Percentiles rank a stretch among this genome's conserved stretches.
Evolutionary conservation across 345 rosid genomes (phyloP).

Genomic region (Acer yangbiense): DNA sequence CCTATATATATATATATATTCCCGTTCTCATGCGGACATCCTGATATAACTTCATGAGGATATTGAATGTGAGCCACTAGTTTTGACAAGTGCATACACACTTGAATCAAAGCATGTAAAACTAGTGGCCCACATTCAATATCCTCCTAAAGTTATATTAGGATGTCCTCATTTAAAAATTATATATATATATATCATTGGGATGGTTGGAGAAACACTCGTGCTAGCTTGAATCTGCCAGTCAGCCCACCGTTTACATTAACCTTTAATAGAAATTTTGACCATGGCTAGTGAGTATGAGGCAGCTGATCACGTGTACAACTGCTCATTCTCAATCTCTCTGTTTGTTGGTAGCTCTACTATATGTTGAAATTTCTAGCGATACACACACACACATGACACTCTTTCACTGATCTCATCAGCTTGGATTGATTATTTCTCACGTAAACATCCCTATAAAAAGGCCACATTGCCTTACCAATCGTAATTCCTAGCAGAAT

Average conservation of each 20-base stretch:
- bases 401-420: no score
- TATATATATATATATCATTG: no score
- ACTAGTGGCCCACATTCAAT: no score
- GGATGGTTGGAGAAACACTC: no score
- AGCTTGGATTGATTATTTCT: neutral
- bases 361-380: neutral
- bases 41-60: no score
- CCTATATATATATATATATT: no score
- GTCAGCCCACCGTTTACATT: slow-evolving; percentile 6
- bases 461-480: neutral
- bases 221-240: slow-evolving; percentile 6
- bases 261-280: neutral
- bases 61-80: no score
- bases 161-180: no score
- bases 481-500: neutral
- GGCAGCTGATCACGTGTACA: slow-evolving; percentile 30
- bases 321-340: neutral
- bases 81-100: no score
- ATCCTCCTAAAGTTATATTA: no score
- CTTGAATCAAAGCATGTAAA: no score
- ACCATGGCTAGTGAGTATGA: neutral
- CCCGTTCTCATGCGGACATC: no score
- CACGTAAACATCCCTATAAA: slow-evolving; percentile 14
- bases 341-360: neutral
- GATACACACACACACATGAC: neutral